Percentiles rank a stretch among this genome's conserved stretches.
Conservation (phyloP, 2,329 filamentous ascomycete species). For the Acephala macrosclerotiorum region DNA sequence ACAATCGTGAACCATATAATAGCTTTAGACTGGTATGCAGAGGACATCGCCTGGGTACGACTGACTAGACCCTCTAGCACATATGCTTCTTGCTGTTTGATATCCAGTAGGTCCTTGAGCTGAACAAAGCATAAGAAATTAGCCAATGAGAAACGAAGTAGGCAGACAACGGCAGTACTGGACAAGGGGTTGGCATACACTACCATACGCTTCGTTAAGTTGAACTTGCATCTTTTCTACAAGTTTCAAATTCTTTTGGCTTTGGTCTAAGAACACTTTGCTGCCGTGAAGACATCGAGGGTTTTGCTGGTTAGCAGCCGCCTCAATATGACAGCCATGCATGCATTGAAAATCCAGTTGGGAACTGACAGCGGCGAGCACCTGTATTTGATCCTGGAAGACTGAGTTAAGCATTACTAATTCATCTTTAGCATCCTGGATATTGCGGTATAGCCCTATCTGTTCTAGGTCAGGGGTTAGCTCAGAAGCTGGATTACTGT, state of each 20-base stretch:
- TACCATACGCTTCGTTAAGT: conserved; percentile 7
- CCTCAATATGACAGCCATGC: not conserved
- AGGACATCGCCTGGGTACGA: conserved; percentile 46
- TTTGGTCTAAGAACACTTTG: not conserved
- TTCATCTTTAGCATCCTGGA: conserved; percentile 18
- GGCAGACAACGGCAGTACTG: too few relatives aligned
- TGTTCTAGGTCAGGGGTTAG: too few relatives aligned
- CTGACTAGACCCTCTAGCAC: conserved; percentile 53
- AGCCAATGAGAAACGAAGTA: too few relatives aligned
- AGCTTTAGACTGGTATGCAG: conserved; percentile 24
- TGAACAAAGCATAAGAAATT: not conserved
- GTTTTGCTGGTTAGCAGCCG: not conserved
- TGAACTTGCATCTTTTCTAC: conserved; percentile 1
- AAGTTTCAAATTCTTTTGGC: not conserved
- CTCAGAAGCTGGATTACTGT: too few relatives aligned
- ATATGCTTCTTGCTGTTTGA: conserved; percentile 56
- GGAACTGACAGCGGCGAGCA: not conserved
- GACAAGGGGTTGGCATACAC: not conserved
- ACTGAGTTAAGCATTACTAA: conserved; percentile 15
- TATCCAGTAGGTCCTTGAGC: conserved; percentile 46
- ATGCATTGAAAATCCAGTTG: conserved; percentile 2
- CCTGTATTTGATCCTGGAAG: conserved; percentile 10
- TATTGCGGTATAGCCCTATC: conserved; percentile 14
- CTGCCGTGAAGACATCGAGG: not conserved
- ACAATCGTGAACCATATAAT: conserved; percentile 56